Evolutionary conservation across 805 yeast genomes (phyloP).

Genomic region (Spathaspora girioi): DNA sequence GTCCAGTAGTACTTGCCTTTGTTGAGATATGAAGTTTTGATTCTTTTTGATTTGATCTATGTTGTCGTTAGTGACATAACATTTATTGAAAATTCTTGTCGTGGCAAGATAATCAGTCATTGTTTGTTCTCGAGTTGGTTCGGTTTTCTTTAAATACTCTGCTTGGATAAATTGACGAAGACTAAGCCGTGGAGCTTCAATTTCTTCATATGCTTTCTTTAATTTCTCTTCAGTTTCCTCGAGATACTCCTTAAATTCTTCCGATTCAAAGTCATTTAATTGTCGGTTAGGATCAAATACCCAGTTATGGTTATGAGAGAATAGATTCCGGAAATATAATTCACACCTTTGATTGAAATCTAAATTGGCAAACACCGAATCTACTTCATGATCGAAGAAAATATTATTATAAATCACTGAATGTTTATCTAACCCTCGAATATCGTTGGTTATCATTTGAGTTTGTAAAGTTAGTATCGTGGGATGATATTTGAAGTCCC

Average conservation of each 20-base stretch:
- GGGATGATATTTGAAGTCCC: not conserved
- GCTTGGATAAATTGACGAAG: conserved; percentile 22
- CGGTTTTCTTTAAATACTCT: conserved; percentile 21
- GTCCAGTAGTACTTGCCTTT: not conserved
- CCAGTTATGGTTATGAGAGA: conserved; percentile 42
- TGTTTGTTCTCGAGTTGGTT: conserved; percentile 22
- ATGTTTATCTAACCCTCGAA: conserved; percentile 18
- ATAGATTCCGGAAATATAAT: conserved; percentile 43
- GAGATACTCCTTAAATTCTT: not conserved
- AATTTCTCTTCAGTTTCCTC: not conserved
- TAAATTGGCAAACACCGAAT: conserved; percentile 16
- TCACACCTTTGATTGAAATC: conserved; percentile 39
- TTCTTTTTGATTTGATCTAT: not conserved
- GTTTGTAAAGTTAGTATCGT: not conserved
- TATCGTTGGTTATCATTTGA: conserved; percentile 10
- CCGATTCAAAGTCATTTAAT: not conserved
- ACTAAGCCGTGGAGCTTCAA: conserved; percentile 2
- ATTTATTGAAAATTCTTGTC: conserved; percentile 43
- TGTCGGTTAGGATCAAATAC: conserved; percentile 19
- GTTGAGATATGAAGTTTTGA: not conserved
- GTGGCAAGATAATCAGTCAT: conserved; percentile 44
- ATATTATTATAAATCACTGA: conserved; percentile 20
- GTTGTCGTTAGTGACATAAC: conserved; percentile 32
- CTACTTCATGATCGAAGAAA: conserved; percentile 15
- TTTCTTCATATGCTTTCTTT: not conserved